Base-by-base conservation (phyloP, 2,329 filamentous ascomycete genomes). In the Xylariaceae sp. region DNA sequence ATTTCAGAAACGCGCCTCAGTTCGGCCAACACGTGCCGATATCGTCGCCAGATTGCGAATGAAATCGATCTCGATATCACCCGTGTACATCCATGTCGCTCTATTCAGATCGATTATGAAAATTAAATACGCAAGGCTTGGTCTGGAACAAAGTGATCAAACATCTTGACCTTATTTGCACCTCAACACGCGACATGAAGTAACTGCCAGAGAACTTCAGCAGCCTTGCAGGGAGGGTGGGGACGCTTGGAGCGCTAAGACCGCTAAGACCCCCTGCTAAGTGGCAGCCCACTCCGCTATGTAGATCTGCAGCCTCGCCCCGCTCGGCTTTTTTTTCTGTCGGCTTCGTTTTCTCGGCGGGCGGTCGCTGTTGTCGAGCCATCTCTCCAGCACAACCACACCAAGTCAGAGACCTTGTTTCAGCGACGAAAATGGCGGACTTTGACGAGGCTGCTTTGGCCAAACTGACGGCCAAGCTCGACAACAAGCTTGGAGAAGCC, bases 391-490 rank as follows among this genome's bases (percentile, higher is more conserved):
- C 22, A 36, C 7, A 33, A 22, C 41, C 33, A 14, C 11, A 38
- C 27, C n/a, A 38, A 27, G 22, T 7, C 22, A 7, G 22, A 27
- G 7, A 27, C 22, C 4, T 22, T 22, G 17, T 1, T 14, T 36
- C 32, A 39, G 22, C 32, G 2, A 31, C 27, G 6, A 49, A 31
- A 41, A 62, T 71, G 54, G 66, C 69, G 27, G 58, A 60, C 30
- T 77, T 84, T 52, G 72, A 81, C 54, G 72, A 78, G 52, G 67
- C 71, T 35, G 70, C 77, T 6, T 66, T 85, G 49, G 71, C 72
- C 7, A 71, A 76, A 51, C 64, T 84, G 59, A 83, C 80, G 5
- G 72, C 75, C 32, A 77, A 75, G 62, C 80, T 85, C 54, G 78
- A 83, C 58, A 71, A 76, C 57, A 73, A 72, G 47, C 70, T 85